A percentile compares a stretch with the other conserved stretches of the same genome.
Conservation (phyloP, 306 rosid genomes). For the Vachellia pachyceras region DNA sequence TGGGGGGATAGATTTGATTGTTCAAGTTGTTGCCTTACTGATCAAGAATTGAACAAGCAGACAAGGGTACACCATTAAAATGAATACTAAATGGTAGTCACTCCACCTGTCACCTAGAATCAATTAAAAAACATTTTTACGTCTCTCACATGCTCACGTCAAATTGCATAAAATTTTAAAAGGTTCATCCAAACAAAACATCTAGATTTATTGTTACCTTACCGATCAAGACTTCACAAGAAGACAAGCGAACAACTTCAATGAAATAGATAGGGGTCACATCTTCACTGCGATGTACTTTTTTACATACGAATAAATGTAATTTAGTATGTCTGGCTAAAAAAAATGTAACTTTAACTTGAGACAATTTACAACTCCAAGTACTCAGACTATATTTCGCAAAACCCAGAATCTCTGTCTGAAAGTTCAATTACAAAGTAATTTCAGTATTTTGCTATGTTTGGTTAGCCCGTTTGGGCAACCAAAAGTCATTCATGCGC, state of each 20-base stretch:
- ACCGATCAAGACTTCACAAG: constrained; percentile 23
- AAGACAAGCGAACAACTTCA: constrained; percentile 8
- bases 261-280: constrained; percentile 9
- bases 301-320: constrained; percentile 36
- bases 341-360: constrained; percentile 35
- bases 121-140: no score
- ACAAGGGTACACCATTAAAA: neutral
- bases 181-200: no score
- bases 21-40: neutral
- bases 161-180: no score
- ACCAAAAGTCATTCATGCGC: no score
- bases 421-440: constrained; percentile 8
- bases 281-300: constrained; percentile 1
- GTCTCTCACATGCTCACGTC: no score
- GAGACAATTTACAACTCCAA: constrained; percentile 55
- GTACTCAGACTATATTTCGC: constrained; percentile 34
- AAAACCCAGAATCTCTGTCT: constrained; percentile 7
- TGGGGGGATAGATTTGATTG: neutral
- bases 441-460: constrained; percentile 14
- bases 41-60: constrained; percentile 29
- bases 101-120: constrained; percentile 18
- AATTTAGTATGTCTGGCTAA: constrained; percentile 23
- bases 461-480: no score
- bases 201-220: constrained; percentile 26
- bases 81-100: constrained; percentile 17